Evolutionary conservation across 441 rosid species (phyloP).

Genomic region (Corymbia citriodora): DNA sequence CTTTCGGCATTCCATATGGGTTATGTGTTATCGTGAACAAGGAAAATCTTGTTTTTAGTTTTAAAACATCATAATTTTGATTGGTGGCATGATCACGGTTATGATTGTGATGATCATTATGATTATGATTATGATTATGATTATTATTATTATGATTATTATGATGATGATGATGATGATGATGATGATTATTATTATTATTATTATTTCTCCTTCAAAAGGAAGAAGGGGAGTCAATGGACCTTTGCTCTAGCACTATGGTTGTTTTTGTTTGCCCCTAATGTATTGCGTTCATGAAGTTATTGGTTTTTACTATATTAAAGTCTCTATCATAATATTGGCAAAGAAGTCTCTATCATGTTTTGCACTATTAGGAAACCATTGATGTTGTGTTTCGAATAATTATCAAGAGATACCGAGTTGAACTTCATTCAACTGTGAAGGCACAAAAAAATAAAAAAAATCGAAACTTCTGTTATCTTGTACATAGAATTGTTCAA

Average conservation of each 20-base stretch:
- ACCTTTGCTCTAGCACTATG: neutral
- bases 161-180: too few species aligned
- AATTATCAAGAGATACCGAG: neutral
- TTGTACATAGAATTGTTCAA: neutral
- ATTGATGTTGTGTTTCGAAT: neutral
- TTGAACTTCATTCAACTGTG: neutral
- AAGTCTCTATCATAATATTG: neutral
- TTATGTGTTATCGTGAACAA: neutral
- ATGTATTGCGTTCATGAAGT: neutral
- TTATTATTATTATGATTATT: too few species aligned
- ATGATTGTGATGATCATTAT: neutral
- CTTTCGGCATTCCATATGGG: slow-evolving; percentile 21
- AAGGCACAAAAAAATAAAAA: neutral
- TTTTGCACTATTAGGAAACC: neutral
- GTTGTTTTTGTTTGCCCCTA: neutral
- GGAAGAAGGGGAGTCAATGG: neutral
- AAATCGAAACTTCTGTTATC: neutral
- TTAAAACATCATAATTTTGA: neutral
- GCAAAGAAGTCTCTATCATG: neutral
- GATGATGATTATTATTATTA: neutral
- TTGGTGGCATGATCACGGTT: neutral
- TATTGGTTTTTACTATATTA: neutral
- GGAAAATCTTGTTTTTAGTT: neutral
- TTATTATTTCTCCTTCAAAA: neutral
- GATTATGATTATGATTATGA: too few species aligned